Conservation (phyloP, 1,139 yeast species). For the Hyphopichia khmerensis region DNA sequence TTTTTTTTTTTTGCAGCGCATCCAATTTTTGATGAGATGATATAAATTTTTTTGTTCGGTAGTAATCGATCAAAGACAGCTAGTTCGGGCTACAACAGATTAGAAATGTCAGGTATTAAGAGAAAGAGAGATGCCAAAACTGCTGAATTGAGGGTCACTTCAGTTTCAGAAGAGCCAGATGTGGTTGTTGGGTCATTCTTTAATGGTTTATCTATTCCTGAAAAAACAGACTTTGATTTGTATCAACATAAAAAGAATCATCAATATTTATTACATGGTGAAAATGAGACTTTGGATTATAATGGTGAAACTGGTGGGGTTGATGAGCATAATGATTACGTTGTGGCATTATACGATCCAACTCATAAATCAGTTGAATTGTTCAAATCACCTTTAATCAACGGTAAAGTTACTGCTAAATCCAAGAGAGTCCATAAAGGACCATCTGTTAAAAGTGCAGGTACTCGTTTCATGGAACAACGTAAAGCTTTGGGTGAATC, state of each 20-base stretch:
- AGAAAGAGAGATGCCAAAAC: slow-evolving; percentile 23
- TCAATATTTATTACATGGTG: slow-evolving; percentile 68
- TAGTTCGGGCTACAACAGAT: too few relatives aligned
- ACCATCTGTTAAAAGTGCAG: slow-evolving; percentile 59
- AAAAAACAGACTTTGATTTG: slow-evolving; percentile 58
- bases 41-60: neutral
- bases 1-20: slow-evolving; percentile 3
- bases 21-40: slow-evolving; percentile 1
- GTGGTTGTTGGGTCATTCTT: slow-evolving; percentile 60
- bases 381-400: slow-evolving; percentile 56
- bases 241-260: slow-evolving; percentile 54
- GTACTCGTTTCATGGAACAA: slow-evolving; percentile 55
- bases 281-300: slow-evolving; percentile 69
- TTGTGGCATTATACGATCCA: slow-evolving; percentile 72
- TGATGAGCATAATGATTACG: slow-evolving; percentile 47
- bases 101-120: slow-evolving; percentile 18
- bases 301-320: slow-evolving; percentile 51
- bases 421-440: slow-evolving; percentile 52
- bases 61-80: neutral
- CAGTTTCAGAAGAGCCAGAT: slow-evolving; percentile 32
- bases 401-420: slow-evolving; percentile 56
- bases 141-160: slow-evolving; percentile 29
- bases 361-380: slow-evolving; percentile 57
- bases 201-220: slow-evolving; percentile 70
- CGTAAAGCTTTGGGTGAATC: slow-evolving; percentile 90